Conservation (phyloP, 768 basidiomycete species). For the Cyclocybe cylindracea region DNA sequence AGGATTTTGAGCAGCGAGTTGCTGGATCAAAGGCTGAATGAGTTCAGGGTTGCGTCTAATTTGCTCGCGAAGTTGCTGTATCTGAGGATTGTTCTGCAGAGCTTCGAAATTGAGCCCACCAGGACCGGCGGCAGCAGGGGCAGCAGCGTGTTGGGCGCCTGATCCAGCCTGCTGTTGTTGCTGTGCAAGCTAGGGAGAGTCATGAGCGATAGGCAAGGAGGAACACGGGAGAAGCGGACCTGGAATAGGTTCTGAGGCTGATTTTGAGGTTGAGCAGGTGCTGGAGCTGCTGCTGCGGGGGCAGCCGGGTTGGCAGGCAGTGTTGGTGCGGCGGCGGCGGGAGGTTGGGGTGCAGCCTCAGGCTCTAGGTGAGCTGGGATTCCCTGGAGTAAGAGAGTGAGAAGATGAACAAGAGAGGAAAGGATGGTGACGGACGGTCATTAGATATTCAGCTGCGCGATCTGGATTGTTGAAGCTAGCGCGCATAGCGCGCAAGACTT, state of each 20-base stretch:
- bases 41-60: constrained; percentile 76
- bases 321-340: constrained; percentile 37
- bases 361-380: constrained; percentile 72
- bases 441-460: constrained; percentile 96
- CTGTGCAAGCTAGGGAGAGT: constrained; percentile 59
- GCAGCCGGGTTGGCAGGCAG: constrained; percentile 36
- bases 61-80: constrained; percentile 72
- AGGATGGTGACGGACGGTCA: constrained; percentile 61
- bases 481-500: constrained; percentile 81
- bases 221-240: constrained; percentile 37
- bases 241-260: constrained; percentile 88
- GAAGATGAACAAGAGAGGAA: neutral
- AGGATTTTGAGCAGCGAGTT: constrained; percentile 76
- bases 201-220: neutral
- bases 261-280: constrained; percentile 34
- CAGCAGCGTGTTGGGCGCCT: constrained; percentile 31
- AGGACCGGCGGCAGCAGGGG: constrained; percentile 33
- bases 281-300: constrained; percentile 11
- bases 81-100: constrained; percentile 62
- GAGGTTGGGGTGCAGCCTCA: constrained; percentile 43
- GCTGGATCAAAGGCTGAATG: constrained; percentile 81
- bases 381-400: constrained; percentile 49
- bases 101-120: constrained; percentile 46
- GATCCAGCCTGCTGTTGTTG: constrained; percentile 54
- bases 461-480: constrained; percentile 98